Evolutionary conservation across 495 filamentous ascomycete genomes (phyloP).

Genomic region (Aspergillus bridgeri): DNA sequence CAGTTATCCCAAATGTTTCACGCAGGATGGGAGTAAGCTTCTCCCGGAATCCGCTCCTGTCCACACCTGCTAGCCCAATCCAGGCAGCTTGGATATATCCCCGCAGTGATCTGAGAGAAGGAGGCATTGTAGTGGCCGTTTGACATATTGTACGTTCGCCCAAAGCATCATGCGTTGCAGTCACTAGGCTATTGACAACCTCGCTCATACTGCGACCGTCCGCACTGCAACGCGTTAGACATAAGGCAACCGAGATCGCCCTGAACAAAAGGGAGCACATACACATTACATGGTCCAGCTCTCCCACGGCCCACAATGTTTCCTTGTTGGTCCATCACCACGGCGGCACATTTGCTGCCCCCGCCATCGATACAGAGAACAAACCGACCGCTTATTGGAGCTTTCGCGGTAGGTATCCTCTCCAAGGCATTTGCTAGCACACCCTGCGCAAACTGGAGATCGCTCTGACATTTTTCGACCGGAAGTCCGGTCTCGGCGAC

Average conservation of each 20-base stretch:
- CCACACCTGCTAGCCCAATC: constrained; percentile 28
- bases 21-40: constrained; percentile 16
- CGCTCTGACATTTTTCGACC: constrained; percentile 18
- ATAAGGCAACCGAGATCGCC: no score
- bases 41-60: constrained; percentile 21
- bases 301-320: constrained; percentile 16
- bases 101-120: neutral
- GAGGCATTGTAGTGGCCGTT: neutral
- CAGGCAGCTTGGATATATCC: constrained; percentile 23
- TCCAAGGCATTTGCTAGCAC: constrained; percentile 25
- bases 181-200: neutral
- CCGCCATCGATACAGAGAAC: constrained; percentile 40
- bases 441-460: constrained; percentile 23
- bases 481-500: constrained; percentile 25
- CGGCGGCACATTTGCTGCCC: constrained; percentile 35
- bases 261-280: no score
- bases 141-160: no score
- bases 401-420: neutral
- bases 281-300: constrained; percentile 38
- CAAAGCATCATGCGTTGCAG: neutral
- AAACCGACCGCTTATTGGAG: neutral
- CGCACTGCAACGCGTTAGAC: constrained; percentile 16
- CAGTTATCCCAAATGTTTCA: constrained; percentile 16
- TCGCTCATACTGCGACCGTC: constrained; percentile 7
- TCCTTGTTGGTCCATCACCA: constrained; percentile 17